Base-by-base conservation (phyloP, 108 stramenopile species). In the Pseudonitzschia delicatissima region DNA sequence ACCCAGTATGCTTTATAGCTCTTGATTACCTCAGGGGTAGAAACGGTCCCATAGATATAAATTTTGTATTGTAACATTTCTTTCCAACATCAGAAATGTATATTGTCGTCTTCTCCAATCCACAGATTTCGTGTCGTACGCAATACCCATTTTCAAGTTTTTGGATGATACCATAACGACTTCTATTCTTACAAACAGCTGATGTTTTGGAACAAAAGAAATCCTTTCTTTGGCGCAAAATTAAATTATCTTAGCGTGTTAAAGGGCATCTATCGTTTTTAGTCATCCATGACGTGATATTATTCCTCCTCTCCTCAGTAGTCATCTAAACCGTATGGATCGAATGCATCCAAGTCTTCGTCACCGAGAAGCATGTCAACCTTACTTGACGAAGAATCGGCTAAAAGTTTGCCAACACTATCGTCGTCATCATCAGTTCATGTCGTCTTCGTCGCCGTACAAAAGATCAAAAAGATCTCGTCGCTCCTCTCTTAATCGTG, bases 391-490 rank as follows among this genome's bases (percentile, higher is more conserved):
- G 53, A 34, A 29, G 63, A 40, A 28, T 65, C 53, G 3, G 64
- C 23, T 34, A 45, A 35, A 2, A 34, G 20, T 20, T 58, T 48
- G 25, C 39, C 31, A 4, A 45, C 45, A 59, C 53, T 67, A 4
- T 5, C 39, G 27, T 49, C 35, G 20, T 68, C 71, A 12, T 77
- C 68, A 13, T 78, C 77, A 26, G n/a, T 40, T 23, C 15, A 26
- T 39, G 34, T 69, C 74, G 15, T 81, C 77, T 45, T 85, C 87
- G 53, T 88, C 87, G 3, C 87, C 91, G 63, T 92, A 92, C 39
- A 92, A 45, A 15, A 92, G 80, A 57, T 92, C 91, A 37, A 84
- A 92, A 34, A 92, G 77, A 71, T 92, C 91, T 73, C 85, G 68
- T 45, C 91, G 67, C 80, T 92, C 91, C 69, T 88, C 83, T 17